Evolutionary conservation across 2,329 filamentous ascomycete species (phyloP), one percentile per base, ranked within the genome.

Genomic region (Talaromyces marneffei): DNA sequence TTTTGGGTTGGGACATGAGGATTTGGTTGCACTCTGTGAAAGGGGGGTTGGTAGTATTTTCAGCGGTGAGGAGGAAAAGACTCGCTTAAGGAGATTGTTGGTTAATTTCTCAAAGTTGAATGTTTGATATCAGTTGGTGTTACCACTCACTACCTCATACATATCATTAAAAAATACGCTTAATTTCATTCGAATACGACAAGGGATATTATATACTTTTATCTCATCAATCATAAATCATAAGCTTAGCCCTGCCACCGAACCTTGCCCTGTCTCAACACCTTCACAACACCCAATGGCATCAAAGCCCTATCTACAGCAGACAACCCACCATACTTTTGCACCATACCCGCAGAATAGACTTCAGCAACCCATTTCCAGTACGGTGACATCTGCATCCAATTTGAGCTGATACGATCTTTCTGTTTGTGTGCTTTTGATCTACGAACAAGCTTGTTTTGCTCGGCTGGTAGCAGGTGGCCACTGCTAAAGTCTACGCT

Each of bases 11-110:
- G 70, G 66, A 29, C 72, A 75, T 14, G 60, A 66, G 1, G 78
- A 83, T 23, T 66, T 87, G 7, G 78, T 85, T 60, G 71, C 72
- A 0, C 73, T 93, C 20, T 85, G 84, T n/a, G 80, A 82, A 54
- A 82, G 83, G 63, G 82, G 83, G 0, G 81, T 90, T 3, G 80
- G 85, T 18, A 80, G 82, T 2, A 90, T 91, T 29, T 93, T 94
- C 67, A 84, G 82, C 0, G 82, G 81, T 0, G 78, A 86, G 2
- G 75, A 79, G 14, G 87, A 91, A 67, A 89, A 74, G 56, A 33
- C 65, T n/a, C 68, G 71, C 42, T 44, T 76, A 20, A 52, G 60
- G 23, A 46, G 40, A 5, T 63, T 70, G 31, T 54, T 74, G 14
- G 46, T 62, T 12, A 55, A 63, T 18, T 74, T 72, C 59, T 64